Percentiles rank a stretch among this genome's conserved stretches.
These are phyloP conservation scores for Cardamine resedifolia DNA, from an alignment of 345 rosid species.

Conservation along the genomic window DNA sequence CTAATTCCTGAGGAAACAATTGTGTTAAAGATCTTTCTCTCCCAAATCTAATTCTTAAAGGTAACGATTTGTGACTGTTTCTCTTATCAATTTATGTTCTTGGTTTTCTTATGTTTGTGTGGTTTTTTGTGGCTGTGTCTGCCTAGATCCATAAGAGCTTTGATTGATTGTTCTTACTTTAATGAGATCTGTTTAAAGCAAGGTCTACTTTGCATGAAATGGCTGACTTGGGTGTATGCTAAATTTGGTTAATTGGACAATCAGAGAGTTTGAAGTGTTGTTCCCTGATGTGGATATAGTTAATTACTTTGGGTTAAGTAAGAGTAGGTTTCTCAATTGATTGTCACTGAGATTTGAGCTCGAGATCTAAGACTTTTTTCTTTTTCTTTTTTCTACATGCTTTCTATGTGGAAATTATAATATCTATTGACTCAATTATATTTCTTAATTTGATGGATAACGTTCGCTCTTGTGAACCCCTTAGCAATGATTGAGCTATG, in stretches of 20 bases:
- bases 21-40: conserved; percentile 11
- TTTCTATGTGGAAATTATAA: not conserved
- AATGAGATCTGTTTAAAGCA: conserved; percentile 44
- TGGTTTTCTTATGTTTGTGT: conserved; percentile 14
- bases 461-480: not conserved
- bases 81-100: not conserved
- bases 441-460: not conserved
- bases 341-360: conserved; percentile 17
- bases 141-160: conserved; percentile 38
- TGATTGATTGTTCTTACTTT: conserved; percentile 36
- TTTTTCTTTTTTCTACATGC: not conserved
- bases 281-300: conserved; percentile 16
- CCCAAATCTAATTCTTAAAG: conserved; percentile 1
- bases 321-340: conserved; percentile 4
- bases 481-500: conserved; percentile 14
- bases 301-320: not conserved
- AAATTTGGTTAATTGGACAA: not conserved
- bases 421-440: not conserved
- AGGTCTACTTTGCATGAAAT: conserved; percentile 25
- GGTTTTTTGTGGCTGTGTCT: conserved; percentile 39
- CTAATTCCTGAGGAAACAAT: not conserved
- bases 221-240: not conserved
- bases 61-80: conserved; percentile 3
- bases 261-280: not conserved
- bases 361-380: conserved; percentile 15